Conservation (phyloP, 345 rosid species). For the Lagerstroemia speciosa region DNA sequence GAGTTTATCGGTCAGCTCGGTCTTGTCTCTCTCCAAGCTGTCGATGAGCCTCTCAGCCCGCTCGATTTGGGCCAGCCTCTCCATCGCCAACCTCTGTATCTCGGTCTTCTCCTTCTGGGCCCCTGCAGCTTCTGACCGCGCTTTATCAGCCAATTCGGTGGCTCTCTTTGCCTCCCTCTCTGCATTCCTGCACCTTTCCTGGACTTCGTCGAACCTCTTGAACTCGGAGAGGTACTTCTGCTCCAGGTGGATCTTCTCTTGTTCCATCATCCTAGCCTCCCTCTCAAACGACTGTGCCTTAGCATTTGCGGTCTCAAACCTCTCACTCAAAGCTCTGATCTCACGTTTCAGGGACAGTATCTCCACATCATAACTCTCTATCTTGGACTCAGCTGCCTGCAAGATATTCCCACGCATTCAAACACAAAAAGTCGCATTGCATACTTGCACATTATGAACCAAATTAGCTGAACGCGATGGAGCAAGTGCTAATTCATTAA, state of each 20-base stretch:
- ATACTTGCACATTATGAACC: background rate
- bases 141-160: slow-evolving; percentile 78
- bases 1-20: slow-evolving; percentile 51
- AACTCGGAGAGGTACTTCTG: slow-evolving; percentile 75
- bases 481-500: too few relatives aligned
- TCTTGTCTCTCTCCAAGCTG: slow-evolving; percentile 64
- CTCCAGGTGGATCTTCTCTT: slow-evolving; percentile 77
- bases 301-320: slow-evolving; percentile 54
- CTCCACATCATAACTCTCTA: slow-evolving; percentile 66
- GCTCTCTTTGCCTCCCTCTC: slow-evolving; percentile 88
- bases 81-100: slow-evolving; percentile 78
- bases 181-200: slow-evolving; percentile 69
- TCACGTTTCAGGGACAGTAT: slow-evolving; percentile 48
- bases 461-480: too few relatives aligned
- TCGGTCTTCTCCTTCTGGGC: slow-evolving; percentile 79
- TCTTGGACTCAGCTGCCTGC: slow-evolving; percentile 89
- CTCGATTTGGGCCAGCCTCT: slow-evolving; percentile 77
- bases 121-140: slow-evolving; percentile 67
- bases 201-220: slow-evolving; percentile 72
- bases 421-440: background rate
- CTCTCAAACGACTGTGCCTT: slow-evolving; percentile 69
- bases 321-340: slow-evolving; percentile 49
- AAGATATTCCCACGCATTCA: slow-evolving; percentile 12
- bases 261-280: slow-evolving; percentile 72
- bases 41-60: slow-evolving; percentile 76